phyloP scores from a whole-genome alignment of 2,329 filamentous ascomycete genomes.

The Xylaria sp. region DNA sequence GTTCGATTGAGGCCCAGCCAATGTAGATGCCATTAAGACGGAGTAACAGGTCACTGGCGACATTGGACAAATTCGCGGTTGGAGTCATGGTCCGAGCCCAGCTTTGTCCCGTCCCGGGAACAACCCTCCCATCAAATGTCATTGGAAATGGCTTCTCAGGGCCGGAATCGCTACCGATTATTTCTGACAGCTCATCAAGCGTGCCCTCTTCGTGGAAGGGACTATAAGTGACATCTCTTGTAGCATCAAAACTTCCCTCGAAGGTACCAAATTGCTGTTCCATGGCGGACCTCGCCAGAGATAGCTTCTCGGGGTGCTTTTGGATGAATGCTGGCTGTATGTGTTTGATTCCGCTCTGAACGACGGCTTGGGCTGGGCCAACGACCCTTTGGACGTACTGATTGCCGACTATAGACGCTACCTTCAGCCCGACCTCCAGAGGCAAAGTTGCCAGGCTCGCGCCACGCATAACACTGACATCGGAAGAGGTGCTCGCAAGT shows the following conservation, averaged over 20 bases:
- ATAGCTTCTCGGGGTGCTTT: slow-evolving; percentile 50
- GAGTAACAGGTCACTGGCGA: slow-evolving; percentile 58
- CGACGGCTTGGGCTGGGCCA: slow-evolving; percentile 49
- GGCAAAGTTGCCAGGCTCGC: slow-evolving; percentile 69
- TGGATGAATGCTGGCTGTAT: slow-evolving; percentile 41
- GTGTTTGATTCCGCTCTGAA: slow-evolving; percentile 47
- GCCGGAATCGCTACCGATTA: slow-evolving; percentile 57
- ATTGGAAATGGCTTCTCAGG: slow-evolving; percentile 60
- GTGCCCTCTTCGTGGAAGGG: slow-evolving; percentile 41
- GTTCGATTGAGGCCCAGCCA: slow-evolving; percentile 62
- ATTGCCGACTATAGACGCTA: slow-evolving; percentile 56
- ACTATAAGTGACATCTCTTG: slow-evolving; percentile 45
- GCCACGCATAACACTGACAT: slow-evolving; percentile 65
- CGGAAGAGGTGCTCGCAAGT: slow-evolving; percentile 68
- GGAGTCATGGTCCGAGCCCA: slow-evolving; percentile 44
- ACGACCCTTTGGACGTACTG: slow-evolving; percentile 52
- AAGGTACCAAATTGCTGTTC: slow-evolving; percentile 41
- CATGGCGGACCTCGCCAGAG: slow-evolving; percentile 44
- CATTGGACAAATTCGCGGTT: slow-evolving; percentile 58
- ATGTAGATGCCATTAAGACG: slow-evolving; percentile 67
- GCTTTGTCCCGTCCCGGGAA: slow-evolving; percentile 50
- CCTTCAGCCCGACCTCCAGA: slow-evolving; percentile 67
- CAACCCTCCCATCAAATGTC: slow-evolving; percentile 55
- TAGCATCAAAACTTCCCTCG: slow-evolving; percentile 46
- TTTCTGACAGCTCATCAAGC: slow-evolving; percentile 42